Evolutionary conservation across 2,329 filamentous ascomycete genomes (phyloP), one percentile per base, ranked within the genome.

Genomic region (Paramyrothecium sp.): DNA sequence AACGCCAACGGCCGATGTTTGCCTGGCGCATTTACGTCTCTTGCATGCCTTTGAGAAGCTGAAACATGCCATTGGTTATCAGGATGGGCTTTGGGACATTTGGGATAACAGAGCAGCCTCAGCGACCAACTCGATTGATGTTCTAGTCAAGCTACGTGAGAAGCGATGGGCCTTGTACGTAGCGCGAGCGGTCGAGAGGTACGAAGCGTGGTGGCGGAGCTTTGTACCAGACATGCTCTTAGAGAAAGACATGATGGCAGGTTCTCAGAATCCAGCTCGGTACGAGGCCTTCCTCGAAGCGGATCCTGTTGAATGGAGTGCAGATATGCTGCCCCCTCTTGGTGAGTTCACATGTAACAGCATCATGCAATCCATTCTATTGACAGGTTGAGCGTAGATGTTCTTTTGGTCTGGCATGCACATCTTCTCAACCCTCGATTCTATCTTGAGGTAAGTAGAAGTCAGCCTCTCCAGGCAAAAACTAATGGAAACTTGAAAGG

Each of bases 351-450:
- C 12, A 44, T 44, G 13, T 44, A 44, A 7, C 19, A 21, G 26
- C 11, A 16, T 2, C 16, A 3, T 3, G 26, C 1, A 33, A 20
- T 7, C 11, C 23, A 13, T 1, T 49, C 2, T 3, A 11, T 7
- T 62, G 62, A 21, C 62, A 30, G 5, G 2, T 4, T 3, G 1
- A 0, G 3, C 8, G 38, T 68, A 78, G 89, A 91, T 69, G 81
- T 91, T 0, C 69, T 91, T 13, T 86, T 91, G 85, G 86, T 91
- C 0, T 90, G 87, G 85, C 89, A 91, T 69, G 74, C 87, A 0
- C 88, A 89, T 61, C 84, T 89, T 78, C 78, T 91, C 2, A 91
- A 90, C 58, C 89, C 89, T 0, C 75, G 85, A 54, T 75, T 74
- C 23, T 90, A 86, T 65, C 78, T 89, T 8, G 87, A 90, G 56